Percentiles rank a stretch among this genome's conserved stretches.
Evolutionary conservation across 306 rosid genomes (phyloP).

Genomic region (Begonia fuchsioides): DNA sequence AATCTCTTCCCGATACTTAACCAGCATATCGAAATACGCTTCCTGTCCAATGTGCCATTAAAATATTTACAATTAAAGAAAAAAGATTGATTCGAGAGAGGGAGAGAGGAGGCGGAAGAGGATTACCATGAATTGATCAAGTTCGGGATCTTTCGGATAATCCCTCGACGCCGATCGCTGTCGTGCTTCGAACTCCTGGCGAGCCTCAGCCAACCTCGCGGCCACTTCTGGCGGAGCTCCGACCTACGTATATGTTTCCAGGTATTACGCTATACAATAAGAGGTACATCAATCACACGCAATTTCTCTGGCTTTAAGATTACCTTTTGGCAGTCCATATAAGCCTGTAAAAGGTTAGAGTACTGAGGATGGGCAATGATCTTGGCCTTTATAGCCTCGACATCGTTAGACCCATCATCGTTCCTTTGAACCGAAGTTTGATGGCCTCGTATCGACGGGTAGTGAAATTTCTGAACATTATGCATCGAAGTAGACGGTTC

Average conservation of each 20-base stretch:
- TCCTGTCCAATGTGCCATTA: constrained; percentile 30
- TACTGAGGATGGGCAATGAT: constrained; percentile 90
- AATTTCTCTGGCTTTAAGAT: not conserved
- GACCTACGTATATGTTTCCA: constrained; percentile 15
- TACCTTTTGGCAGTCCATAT: constrained; percentile 97
- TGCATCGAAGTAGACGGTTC: constrained; percentile 50
- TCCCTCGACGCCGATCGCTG: constrained; percentile 64
- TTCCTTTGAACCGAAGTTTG: constrained; percentile 16
- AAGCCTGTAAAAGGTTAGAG: constrained; percentile 73
- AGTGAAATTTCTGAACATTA: constrained; percentile 31
- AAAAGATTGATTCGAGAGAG: not conserved
- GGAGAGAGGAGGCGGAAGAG: too few species aligned
- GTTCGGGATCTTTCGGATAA: constrained; percentile 71
- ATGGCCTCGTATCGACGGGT: constrained; percentile 42
- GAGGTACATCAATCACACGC: not conserved
- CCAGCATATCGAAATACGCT: constrained; percentile 87
- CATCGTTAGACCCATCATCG: constrained; percentile 26
- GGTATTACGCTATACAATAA: not conserved
- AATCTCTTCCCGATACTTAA: constrained; percentile 81
- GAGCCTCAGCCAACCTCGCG: constrained; percentile 56
- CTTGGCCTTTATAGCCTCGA: constrained; percentile 79
- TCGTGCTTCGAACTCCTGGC: constrained; percentile 65
- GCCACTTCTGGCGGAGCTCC: constrained; percentile 91
- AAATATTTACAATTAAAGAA: not conserved
- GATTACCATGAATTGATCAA: constrained; percentile 86